phyloP scores from a whole-genome alignment of 2,329 filamentous ascomycete species.

The Bipolaris gigantea region DNA sequence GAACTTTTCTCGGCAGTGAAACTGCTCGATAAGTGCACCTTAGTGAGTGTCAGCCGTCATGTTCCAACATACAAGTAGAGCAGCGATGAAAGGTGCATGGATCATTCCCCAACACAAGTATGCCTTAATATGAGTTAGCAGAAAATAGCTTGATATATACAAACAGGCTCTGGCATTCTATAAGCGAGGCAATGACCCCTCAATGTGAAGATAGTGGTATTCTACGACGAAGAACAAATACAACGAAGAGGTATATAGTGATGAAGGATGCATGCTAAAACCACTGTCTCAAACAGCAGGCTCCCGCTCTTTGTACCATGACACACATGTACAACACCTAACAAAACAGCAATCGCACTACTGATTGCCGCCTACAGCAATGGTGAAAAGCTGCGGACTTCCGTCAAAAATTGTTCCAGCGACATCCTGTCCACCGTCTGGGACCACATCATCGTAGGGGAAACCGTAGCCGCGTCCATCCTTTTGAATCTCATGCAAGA shows the following conservation, averaged over 20 bases:
- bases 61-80: too few species aligned
- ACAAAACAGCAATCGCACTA: neutral
- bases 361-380: constrained; percentile 51
- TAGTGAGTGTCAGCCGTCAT: too few species aligned
- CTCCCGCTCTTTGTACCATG: neutral
- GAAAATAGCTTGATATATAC: neutral
- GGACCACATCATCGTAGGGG: constrained; percentile 69
- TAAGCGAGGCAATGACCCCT: neutral
- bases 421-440: constrained; percentile 58
- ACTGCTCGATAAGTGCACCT: too few species aligned
- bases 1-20: too few species aligned
- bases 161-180: neutral
- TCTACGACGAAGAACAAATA: neutral
- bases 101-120: too few species aligned
- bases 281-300: neutral
- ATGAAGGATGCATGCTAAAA: neutral
- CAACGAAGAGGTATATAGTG: neutral
- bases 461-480: constrained; percentile 67
- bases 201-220: neutral
- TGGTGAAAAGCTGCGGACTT: constrained; percentile 51
- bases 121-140: neutral
- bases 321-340: neutral
- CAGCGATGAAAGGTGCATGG: too few species aligned
- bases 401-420: constrained; percentile 55
- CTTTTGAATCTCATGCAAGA: constrained; percentile 63